These are phyloP conservation scores for Quercus phellos DNA, from an alignment of 331 rosid species.

Conservation along the genomic window DNA sequence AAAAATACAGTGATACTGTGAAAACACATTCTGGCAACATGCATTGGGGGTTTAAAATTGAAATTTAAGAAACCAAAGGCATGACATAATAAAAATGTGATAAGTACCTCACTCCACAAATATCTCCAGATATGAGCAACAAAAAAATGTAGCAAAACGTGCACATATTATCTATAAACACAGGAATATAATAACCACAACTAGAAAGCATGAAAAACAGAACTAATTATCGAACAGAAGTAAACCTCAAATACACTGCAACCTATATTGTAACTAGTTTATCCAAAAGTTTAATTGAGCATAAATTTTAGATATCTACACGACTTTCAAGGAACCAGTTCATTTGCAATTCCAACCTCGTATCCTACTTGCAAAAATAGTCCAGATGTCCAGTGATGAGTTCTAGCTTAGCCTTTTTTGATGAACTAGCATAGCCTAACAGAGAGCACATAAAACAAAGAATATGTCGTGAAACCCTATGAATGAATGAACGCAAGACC, in stretches of 20 bases:
- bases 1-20: neutral
- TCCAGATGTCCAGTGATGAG: constrained; percentile 3
- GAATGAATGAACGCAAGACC: neutral
- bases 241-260: constrained; percentile 5
- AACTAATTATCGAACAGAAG: neutral
- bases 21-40: neutral
- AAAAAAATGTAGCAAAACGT: constrained; percentile 12
- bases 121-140: constrained; percentile 19
- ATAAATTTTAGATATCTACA: neutral
- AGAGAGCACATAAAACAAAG: neutral
- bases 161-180: constrained; percentile 6
- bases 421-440: neutral
- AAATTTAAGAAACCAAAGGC: neutral
- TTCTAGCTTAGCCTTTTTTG: neutral
- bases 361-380: neutral
- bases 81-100: constrained; percentile 9
- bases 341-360: neutral
- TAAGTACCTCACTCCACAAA: constrained; percentile 17
- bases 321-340: neutral
- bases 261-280: neutral
- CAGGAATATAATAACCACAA: constrained; percentile 14
- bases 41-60: neutral
- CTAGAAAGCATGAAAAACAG: constrained; percentile 11
- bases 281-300: neutral
- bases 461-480: neutral